Evolutionary conservation across 371 early-diverging fungal genomes (phyloP), one percentile per base, ranked within the genome.

Genomic region (Umbelopsis sp.): DNA sequence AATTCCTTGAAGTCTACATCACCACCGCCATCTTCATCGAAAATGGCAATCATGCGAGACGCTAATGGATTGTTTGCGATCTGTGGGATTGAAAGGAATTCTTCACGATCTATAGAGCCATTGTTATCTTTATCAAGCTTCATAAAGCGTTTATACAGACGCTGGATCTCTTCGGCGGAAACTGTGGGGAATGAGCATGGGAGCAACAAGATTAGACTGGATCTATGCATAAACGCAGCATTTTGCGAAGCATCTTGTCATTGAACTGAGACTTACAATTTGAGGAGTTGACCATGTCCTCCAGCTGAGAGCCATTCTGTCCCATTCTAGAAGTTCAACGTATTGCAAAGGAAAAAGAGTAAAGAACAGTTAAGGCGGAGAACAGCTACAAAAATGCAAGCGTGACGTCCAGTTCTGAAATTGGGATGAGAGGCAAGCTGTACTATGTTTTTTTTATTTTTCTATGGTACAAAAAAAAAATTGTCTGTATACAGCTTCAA

Each of bases 1-100:
- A 99, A 99, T 83, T 99, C 98, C 69, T 94, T 91, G 78, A 99
- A 99, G 82, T 99, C 97, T 4, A 99, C 94, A 80, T 97, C 97
- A 65, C 99, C 99, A 63, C 95, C 94, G 53, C 97, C 97, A 76
- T 99, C 98, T 65, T 90, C 92, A 78, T 99, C 99, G 73, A 99
- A 95, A 69, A 97, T 94, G 70, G 94, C 95, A 76, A 99, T 92
- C 76, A 99, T 85, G 44, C 98, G 91, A 25, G 93, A 90, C 3
- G 97, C 98, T 41, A 99, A 86, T 50, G 99, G 99, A 81, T 99
- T 99, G 78, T 87, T 93, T 32, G 97, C 95, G 63, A 99, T 94
- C 80, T 95, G 96, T 44, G 98, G 98, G 72, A 95, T 93, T 6
- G 93, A 83, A 66, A 97, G 81, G 73, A 99, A 97, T 80, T 99